Base-by-base conservation (phyloP, 306 rosid species). In the Cucumis melo region DNA sequence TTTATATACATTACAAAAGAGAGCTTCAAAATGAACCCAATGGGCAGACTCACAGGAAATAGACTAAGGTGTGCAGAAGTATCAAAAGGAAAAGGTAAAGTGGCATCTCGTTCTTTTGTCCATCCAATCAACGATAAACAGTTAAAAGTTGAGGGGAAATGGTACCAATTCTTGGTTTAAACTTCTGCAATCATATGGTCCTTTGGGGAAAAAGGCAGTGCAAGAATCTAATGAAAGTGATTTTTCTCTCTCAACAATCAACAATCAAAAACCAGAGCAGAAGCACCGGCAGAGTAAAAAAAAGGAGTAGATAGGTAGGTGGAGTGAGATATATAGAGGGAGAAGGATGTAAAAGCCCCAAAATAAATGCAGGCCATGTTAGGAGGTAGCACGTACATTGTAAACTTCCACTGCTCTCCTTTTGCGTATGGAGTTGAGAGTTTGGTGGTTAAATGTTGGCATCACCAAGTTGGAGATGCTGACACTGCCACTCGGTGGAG, bases 101-200 rank as follows among this genome's bases (percentile, higher is more conserved):
- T 88, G 80, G 88, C 80, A 85, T 87, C 87, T 82, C 79, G 85
- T 87, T 64, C 78, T 81, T 87, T 86, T 83, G 77, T 80, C 61
- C 82, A 78, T 75, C 89, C 87, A 81, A 79, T 85, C 83, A 86
- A 68, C 66, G 19, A 77, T 59, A 54, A 77, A 79, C 61, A 78
- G 79, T 82, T 80, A 74, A 83, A 85, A 76, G 72, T 68, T 75
- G 73, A 17, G 80, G 44, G 78, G 56, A 80, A 68, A 50, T 73
- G 76, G 59, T 73, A 78, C 68, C 39, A 77, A 74, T 73, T 55
- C 72, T 61, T 66, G 62, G 79, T 76, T 64, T 36, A 55, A 59
- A 78, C 77, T 78, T 53, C 75, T 74, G 58, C 79, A 68, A 77
- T 78, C 81, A 74, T 78, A 72, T 55, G 73, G 53, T 63, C 68